Evolutionary conservation across 2,329 filamentous ascomycete genomes (phyloP).

Genomic region (Aspergillus fructus): DNA sequence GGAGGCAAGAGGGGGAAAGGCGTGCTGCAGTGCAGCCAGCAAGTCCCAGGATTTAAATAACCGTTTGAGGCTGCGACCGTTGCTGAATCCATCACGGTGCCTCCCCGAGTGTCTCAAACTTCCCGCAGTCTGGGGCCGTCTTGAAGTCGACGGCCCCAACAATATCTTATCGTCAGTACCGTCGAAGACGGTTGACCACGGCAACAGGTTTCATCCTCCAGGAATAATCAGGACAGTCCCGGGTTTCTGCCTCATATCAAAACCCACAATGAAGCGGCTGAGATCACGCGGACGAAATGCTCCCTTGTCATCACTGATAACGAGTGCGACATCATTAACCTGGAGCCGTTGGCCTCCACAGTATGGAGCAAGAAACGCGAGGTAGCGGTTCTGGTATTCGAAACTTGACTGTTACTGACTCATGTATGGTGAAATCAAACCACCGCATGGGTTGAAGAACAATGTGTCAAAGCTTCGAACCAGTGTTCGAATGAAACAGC

Average conservation of each 20-base stretch:
- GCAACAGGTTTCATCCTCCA: background rate
- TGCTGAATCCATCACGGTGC: background rate
- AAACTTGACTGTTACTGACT: background rate
- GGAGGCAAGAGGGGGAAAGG: background rate
- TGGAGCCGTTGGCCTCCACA: background rate
- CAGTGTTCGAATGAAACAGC: background rate
- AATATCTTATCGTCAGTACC: background rate
- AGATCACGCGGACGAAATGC: background rate
- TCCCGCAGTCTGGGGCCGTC: background rate
- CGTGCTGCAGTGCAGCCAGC: background rate
- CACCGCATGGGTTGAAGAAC: background rate
- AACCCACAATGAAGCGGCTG: background rate
- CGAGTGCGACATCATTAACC: background rate
- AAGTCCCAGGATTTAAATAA: background rate
- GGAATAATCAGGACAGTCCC: background rate
- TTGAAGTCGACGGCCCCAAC: background rate
- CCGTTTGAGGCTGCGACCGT: background rate
- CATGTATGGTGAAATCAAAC: background rate
- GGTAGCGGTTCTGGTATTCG: background rate
- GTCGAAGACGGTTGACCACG: background rate
- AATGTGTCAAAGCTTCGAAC: background rate
- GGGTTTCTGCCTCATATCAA: background rate
- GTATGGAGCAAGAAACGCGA: background rate
- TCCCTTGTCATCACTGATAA: background rate
- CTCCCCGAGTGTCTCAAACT: background rate